Evolutionary conservation across 768 basidiomycete species (phyloP).

Genomic region (Macrocybe gigantea): DNA sequence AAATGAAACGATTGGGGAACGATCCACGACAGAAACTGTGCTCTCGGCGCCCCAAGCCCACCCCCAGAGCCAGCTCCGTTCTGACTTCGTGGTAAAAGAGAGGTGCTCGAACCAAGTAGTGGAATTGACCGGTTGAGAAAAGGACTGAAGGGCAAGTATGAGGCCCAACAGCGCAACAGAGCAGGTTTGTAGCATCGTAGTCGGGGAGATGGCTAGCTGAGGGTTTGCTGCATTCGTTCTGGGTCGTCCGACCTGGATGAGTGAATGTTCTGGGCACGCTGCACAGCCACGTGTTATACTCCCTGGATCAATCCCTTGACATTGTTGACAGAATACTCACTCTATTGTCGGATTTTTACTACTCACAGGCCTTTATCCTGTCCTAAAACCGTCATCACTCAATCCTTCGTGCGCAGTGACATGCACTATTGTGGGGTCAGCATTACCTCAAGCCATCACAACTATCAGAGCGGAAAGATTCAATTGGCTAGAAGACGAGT

Average conservation of each 20-base stretch:
- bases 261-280: background rate
- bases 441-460: slow-evolving; percentile 20
- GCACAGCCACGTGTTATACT: background rate
- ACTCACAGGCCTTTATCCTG: slow-evolving; percentile 11
- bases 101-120: slow-evolving; percentile 8
- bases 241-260: background rate
- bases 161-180: slow-evolving; percentile 22
- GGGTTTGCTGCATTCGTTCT: background rate
- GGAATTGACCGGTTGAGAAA: slow-evolving; percentile 23
- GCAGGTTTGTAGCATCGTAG: slow-evolving; percentile 14
- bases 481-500: too few species aligned
- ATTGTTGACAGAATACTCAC: slow-evolving; percentile 18
- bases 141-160: slow-evolving; percentile 7
- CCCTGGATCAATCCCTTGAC: slow-evolving; percentile 16
- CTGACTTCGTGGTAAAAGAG: slow-evolving; percentile 36
- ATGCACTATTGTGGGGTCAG: slow-evolving; percentile 18
- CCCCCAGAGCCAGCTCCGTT: slow-evolving; percentile 51
- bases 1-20: slow-evolving; percentile 64
- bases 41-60: slow-evolving; percentile 70
- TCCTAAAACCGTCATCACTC: slow-evolving; percentile 13
- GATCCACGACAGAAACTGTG: slow-evolving; percentile 73
- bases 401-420: slow-evolving; percentile 15
- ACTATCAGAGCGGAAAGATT: too few species aligned
- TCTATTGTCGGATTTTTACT: slow-evolving; percentile 14
- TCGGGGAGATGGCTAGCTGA: slow-evolving; percentile 1